These are phyloP conservation scores for Cercospora brassicicola DNA, from an alignment of 2,329 filamentous ascomycete genomes.

Conservation along the genomic window DNA sequence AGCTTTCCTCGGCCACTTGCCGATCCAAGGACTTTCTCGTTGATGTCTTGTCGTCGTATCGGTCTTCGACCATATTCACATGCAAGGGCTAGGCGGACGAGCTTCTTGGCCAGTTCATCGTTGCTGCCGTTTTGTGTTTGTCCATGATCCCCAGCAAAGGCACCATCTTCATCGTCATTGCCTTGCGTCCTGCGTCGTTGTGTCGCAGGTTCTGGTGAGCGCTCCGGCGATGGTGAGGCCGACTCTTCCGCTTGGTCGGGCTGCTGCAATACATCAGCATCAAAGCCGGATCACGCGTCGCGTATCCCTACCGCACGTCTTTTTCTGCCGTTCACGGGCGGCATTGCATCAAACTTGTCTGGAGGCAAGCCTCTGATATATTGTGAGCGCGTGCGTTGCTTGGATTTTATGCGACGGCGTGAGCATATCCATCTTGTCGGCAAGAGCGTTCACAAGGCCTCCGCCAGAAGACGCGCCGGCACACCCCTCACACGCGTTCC, in stretches of 20 bases:
- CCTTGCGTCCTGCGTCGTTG: slow-evolving; percentile 36
- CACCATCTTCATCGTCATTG: slow-evolving; percentile 26
- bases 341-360: slow-evolving; percentile 16
- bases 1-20: slow-evolving; percentile 55
- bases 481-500: neutral
- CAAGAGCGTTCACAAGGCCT: neutral
- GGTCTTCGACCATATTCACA: slow-evolving; percentile 61
- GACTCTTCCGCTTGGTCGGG: slow-evolving; percentile 28
- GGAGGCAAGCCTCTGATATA: neutral
- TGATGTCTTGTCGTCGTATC: slow-evolving; percentile 60
- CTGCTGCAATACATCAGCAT: slow-evolving; percentile 18
- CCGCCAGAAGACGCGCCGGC: slow-evolving; percentile 6
- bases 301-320: slow-evolving; percentile 32
- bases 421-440: neutral
- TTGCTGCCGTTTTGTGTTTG: slow-evolving; percentile 33
- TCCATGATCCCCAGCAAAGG: slow-evolving; percentile 14
- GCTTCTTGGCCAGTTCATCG: slow-evolving; percentile 58
- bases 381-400: neutral
- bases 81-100: slow-evolving; percentile 62
- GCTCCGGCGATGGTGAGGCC: slow-evolving; percentile 19
- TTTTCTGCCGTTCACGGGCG: slow-evolving; percentile 28
- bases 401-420: neutral
- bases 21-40: slow-evolving; percentile 67
- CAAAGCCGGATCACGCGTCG: neutral
- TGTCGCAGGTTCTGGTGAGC: slow-evolving; percentile 32